These are phyloP conservation scores for Coix lacrymajobi DNA, from an alignment of 176 grass and related monocot species.

Conservation along the genomic window DNA sequence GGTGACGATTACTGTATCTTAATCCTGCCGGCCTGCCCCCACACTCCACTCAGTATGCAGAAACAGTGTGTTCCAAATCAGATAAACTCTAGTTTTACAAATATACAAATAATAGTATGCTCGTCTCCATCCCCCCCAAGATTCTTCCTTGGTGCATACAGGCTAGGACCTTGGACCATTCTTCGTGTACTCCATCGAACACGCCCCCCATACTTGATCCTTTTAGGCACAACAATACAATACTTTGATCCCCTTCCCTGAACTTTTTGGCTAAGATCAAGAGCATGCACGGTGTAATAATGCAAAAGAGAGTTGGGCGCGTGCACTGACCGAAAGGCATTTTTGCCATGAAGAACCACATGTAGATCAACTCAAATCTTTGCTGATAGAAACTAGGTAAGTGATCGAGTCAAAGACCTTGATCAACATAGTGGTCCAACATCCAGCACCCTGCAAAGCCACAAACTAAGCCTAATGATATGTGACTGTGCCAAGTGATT, in stretches of 20 bases:
- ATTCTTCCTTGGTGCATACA: constrained; percentile 40
- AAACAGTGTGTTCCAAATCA: constrained; percentile 35
- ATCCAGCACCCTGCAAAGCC: constrained; percentile 24
- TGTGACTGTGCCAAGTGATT: constrained; percentile 26
- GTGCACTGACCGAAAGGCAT: constrained; percentile 50
- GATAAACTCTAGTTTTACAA: constrained; percentile 23
- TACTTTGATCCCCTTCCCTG: constrained; percentile 19
- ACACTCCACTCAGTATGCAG: constrained; percentile 27
- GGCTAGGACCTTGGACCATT: constrained; percentile 22
- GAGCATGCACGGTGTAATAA: constrained; percentile 44
- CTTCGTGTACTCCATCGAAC: constrained; percentile 31
- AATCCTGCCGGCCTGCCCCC: constrained; percentile 36
- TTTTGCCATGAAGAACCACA: constrained; percentile 13
- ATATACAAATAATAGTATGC: constrained; percentile 25
- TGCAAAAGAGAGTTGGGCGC: constrained; percentile 32
- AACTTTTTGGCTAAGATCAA: constrained; percentile 42
- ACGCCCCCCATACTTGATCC: constrained; percentile 26
- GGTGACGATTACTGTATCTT: constrained; percentile 35
- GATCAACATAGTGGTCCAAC: constrained; percentile 19
- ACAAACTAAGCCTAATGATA: constrained; percentile 34
- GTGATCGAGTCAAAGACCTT: constrained; percentile 38
- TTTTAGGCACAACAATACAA: constrained; percentile 37
- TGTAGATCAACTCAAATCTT: constrained; percentile 29
- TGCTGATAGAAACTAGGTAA: constrained; percentile 20
- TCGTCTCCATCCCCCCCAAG: constrained; percentile 22